Percentiles rank a stretch among this genome's conserved stretches.
Evolutionary conservation across 768 basidiomycete genomes (phyloP).

Genomic region (Grammothele lineata): DNA sequence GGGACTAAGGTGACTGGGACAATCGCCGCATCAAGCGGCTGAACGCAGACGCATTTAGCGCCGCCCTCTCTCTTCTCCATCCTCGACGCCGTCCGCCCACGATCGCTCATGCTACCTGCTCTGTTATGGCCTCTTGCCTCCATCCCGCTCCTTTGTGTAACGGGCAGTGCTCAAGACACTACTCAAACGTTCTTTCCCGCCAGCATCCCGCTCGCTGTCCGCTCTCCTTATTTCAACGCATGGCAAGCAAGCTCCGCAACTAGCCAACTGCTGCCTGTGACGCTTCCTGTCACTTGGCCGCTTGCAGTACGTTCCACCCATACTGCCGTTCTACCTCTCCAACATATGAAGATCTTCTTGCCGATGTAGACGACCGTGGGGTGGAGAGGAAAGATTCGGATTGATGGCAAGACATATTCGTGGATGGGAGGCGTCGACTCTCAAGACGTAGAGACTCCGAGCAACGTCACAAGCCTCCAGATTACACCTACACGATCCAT

Average conservation of each 20-base stretch:
- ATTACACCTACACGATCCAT: slow-evolving; percentile 13
- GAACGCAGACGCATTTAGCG: no score
- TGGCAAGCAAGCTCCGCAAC: slow-evolving; percentile 3
- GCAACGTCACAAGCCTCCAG: not conserved
- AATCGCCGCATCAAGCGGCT: no score
- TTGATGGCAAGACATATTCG: slow-evolving; percentile 7
- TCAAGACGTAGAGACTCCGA: not conserved
- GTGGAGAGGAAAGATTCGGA: slow-evolving; percentile 5
- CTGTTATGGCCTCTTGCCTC: no score
- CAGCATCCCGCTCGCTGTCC: slow-evolving; percentile 22
- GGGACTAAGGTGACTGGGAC: no score
- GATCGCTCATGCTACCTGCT: no score
- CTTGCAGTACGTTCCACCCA: slow-evolving; percentile 2
- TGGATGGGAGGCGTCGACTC: slow-evolving; percentile 2
- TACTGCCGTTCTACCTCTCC: no score
- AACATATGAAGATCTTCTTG: no score
- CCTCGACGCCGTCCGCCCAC: not conserved
- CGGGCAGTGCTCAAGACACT: not conserved
- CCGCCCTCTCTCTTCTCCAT: no score
- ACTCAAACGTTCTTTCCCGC: slow-evolving; percentile 15
- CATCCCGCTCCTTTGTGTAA: no score
- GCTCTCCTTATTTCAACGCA: slow-evolving; percentile 23
- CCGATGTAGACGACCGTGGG: not conserved
- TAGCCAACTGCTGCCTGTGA: slow-evolving; percentile 18
- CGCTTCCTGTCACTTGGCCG: slow-evolving; percentile 15